These are phyloP conservation scores for Miscanthus lutarioriparius DNA, from an alignment of 176 grass and related monocot species.

Conservation along the genomic window DNA sequence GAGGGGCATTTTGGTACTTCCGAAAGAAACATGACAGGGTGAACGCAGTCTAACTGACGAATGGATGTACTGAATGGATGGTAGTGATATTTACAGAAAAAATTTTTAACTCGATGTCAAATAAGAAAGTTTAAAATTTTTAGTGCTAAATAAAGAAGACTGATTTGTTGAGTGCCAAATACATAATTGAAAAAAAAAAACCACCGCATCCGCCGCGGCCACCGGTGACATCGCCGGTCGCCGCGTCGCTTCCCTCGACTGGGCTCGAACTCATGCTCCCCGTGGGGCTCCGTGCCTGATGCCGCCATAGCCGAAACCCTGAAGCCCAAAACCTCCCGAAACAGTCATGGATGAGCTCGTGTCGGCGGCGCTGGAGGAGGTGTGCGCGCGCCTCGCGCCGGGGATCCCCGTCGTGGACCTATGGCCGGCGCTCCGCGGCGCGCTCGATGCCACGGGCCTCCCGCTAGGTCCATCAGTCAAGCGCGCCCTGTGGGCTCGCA, in stretches of 20 bases:
- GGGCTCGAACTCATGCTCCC: not conserved
- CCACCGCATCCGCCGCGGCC: slow-evolving; percentile 11
- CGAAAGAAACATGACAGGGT: too few species aligned
- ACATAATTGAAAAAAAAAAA: too few species aligned
- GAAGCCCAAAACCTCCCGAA: not conserved
- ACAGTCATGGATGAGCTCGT: slow-evolving; percentile 67
- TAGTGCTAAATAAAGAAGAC: too few species aligned
- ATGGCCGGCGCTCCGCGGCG: slow-evolving; percentile 42
- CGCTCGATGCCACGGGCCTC: slow-evolving; percentile 51
- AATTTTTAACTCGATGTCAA: too few species aligned
- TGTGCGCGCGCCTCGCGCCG: slow-evolving; percentile 58
- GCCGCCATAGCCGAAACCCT: not conserved
- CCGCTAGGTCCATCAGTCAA: slow-evolving; percentile 45
- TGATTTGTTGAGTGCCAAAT: too few species aligned
- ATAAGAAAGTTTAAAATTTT: too few species aligned
- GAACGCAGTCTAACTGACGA: too few species aligned
- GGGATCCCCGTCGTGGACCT: slow-evolving; percentile 60
- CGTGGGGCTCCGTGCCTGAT: not conserved
- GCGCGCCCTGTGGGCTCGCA: slow-evolving; percentile 65
- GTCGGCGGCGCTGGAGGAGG: slow-evolving; percentile 73
- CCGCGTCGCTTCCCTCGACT: too few species aligned
- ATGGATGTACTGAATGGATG: too few species aligned
- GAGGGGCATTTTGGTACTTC: too few species aligned
- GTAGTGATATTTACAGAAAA: too few species aligned
- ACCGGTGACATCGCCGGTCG: too few species aligned